Evolutionary conservation across 1,284 basidiomycete species (phyloP).

Genomic region (Hemileccinum hortonii): DNA sequence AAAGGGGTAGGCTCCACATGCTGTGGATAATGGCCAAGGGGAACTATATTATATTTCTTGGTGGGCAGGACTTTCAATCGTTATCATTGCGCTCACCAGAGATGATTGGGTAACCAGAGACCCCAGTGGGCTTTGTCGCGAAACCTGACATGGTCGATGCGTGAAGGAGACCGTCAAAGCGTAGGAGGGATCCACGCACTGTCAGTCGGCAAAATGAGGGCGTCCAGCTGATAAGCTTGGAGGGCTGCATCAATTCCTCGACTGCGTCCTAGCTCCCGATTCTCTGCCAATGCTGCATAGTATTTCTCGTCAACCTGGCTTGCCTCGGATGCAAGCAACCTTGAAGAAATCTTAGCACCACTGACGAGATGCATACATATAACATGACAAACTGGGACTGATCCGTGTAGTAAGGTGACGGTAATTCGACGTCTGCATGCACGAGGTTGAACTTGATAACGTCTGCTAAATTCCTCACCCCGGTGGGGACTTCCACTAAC

Average conservation of each 20-base stretch:
- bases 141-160: conserved; percentile 11
- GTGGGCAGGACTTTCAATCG: conserved; percentile 3
- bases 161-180: not conserved
- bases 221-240: conserved; percentile 43
- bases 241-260: conserved; percentile 48
- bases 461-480: conserved; percentile 36
- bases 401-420: conserved; percentile 39
- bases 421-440: conserved; percentile 41
- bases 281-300: conserved; percentile 37
- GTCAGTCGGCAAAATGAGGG: conserved; percentile 43
- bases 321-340: conserved; percentile 40
- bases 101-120: conserved; percentile 33
- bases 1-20: conserved; percentile 22
- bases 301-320: conserved; percentile 40
- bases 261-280: conserved; percentile 39
- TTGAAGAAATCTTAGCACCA: conserved; percentile 15
- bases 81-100: conserved; percentile 20
- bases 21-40: conserved; percentile 46
- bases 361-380: not conserved
- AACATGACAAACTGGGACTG: conserved; percentile 42
- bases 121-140: conserved; percentile 25
- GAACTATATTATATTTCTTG: conserved; percentile 33
- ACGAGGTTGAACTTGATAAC: conserved; percentile 46
- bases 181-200: conserved; percentile 20
- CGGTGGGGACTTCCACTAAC: conserved; percentile 27